These are phyloP conservation scores for Sanghuangporus baumii DNA, from an alignment of 1,284 basidiomycete species.

Conservation along the genomic window DNA sequence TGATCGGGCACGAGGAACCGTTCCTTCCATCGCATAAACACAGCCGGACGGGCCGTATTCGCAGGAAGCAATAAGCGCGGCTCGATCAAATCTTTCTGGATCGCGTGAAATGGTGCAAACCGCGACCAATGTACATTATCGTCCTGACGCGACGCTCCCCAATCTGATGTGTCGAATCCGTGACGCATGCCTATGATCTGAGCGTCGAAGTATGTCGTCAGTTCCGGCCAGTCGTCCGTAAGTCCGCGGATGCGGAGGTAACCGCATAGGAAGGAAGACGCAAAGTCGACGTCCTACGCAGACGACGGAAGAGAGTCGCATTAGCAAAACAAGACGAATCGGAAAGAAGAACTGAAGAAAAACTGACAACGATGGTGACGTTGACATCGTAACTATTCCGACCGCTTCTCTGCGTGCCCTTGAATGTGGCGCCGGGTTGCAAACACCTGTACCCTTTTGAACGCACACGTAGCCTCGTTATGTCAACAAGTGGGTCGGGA, in stretches of 20 bases:
- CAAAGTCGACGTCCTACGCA: constrained; percentile 74
- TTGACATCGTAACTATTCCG: constrained; percentile 82
- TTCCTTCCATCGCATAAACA: constrained; percentile 98
- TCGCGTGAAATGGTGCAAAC: constrained; percentile 83
- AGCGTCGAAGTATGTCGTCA: constrained; percentile 91
- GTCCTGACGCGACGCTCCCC: constrained; percentile 82
- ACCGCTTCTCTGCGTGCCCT: constrained; percentile 79
- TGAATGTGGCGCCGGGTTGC: constrained; percentile 73
- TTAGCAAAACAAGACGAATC: background rate
- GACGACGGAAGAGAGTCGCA: background rate
- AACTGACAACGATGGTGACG: constrained; percentile 72
- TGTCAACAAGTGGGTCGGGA: constrained; percentile 61
- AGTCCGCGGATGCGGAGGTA: constrained; percentile 86
- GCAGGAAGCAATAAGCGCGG: constrained; percentile 71
- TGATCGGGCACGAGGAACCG: constrained; percentile 93
- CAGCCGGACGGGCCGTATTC: constrained; percentile 62
- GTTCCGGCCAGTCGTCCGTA: constrained; percentile 85
- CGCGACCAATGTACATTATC: constrained; percentile 89
- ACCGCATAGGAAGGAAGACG: constrained; percentile 75
- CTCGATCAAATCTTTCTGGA: constrained; percentile 67
- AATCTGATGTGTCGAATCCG: constrained; percentile 83
- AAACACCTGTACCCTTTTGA: constrained; percentile 75
- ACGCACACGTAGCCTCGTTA: constrained; percentile 68
- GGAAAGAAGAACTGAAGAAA: constrained; percentile 1
- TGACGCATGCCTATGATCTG: constrained; percentile 87